phyloP scores from a whole-genome alignment of 2,329 filamentous ascomycete species.

The Lithohypha guttulata region DNA sequence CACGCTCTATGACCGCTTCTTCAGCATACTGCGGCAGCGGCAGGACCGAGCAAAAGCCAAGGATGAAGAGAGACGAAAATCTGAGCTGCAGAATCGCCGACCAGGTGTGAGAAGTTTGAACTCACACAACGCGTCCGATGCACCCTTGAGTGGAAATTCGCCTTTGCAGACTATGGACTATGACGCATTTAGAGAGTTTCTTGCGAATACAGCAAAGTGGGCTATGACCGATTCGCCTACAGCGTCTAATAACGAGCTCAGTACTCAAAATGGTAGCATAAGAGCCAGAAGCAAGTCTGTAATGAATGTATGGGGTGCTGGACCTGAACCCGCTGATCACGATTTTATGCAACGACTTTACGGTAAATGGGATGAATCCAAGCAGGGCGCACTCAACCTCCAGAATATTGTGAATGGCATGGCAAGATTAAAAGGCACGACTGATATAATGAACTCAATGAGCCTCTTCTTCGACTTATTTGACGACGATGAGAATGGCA shows the following conservation, averaged over 20 bases:
- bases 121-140: conserved; percentile 30
- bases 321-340: conserved; percentile 71
- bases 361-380: conserved; percentile 74
- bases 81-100: conserved; percentile 47
- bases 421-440: conserved; percentile 80
- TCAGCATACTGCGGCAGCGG: conserved; percentile 79
- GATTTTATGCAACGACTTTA: conserved; percentile 89
- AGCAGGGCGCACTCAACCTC: conserved; percentile 65
- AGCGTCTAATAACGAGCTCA: conserved; percentile 26
- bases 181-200: conserved; percentile 85
- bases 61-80: conserved; percentile 59
- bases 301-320: conserved; percentile 46
- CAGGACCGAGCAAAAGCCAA: conserved; percentile 71
- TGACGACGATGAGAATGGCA: conserved; percentile 83
- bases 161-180: conserved; percentile 69
- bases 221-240: conserved; percentile 80
- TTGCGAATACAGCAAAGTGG: conserved; percentile 84
- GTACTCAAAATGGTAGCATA: conserved; percentile 34
- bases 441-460: conserved; percentile 95
- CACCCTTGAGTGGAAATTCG: conserved; percentile 47
- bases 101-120: conserved; percentile 15
- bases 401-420: conserved; percentile 88
- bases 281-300: conserved; percentile 39
- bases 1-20: conserved; percentile 88
- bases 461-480: conserved; percentile 97